Evolutionary conservation across 768 basidiomycete species (phyloP).

Genomic region (Phylloporus rhodoxanthus): DNA sequence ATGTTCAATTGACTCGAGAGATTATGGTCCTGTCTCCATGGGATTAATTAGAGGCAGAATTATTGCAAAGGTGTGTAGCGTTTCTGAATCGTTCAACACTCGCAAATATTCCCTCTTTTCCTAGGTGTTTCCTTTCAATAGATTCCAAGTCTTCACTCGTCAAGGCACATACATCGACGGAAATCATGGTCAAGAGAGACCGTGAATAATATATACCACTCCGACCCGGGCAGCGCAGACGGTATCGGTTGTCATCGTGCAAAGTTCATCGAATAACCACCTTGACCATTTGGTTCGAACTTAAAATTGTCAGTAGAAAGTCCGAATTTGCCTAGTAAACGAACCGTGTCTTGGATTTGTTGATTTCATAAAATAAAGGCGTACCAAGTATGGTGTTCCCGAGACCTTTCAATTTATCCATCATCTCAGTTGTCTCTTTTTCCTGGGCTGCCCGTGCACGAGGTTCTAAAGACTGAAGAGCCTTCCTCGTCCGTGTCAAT

Average conservation of each 20-base stretch:
- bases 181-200: background rate
- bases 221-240: background rate
- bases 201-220: background rate
- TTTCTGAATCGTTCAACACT: background rate
- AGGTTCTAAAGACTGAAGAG: slow-evolving; percentile 54
- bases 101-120: background rate
- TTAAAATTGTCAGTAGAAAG: slow-evolving; percentile 96
- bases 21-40: slow-evolving; percentile 89
- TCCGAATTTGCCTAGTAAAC: slow-evolving; percentile 74
- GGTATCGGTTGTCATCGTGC: slow-evolving; percentile 34
- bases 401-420: slow-evolving; percentile 85
- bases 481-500: slow-evolving; percentile 39
- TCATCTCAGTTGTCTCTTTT: slow-evolving; percentile 84
- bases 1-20: slow-evolving; percentile 79
- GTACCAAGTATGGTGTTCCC: slow-evolving; percentile 86
- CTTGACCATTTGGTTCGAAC: slow-evolving; percentile 87
- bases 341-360: background rate
- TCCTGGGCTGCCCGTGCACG: slow-evolving; percentile 75
- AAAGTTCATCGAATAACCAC: slow-evolving; percentile 95
- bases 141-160: slow-evolving; percentile 24
- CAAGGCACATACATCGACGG: slow-evolving; percentile 19
- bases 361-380: slow-evolving; percentile 11
- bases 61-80: slow-evolving; percentile 49
- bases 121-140: slow-evolving; percentile 28
- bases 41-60: slow-evolving; percentile 68